Percentiles rank a stretch among this genome's conserved stretches.
These are phyloP conservation scores for Vigna unguiculata DNA, from an alignment of 306 rosid species.

Conservation along the genomic window DNA sequence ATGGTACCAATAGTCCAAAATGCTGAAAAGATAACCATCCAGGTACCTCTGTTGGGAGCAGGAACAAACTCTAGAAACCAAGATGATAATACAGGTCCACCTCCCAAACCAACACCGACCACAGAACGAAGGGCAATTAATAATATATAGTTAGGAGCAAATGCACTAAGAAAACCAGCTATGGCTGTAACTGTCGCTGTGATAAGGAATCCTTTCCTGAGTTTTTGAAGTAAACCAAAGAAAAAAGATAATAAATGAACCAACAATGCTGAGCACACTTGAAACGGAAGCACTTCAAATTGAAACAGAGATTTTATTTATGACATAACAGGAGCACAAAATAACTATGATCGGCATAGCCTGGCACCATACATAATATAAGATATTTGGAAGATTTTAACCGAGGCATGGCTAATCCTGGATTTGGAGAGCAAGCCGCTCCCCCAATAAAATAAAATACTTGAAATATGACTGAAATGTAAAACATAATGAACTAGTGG, in stretches of 20 bases:
- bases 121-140: constrained; percentile 73
- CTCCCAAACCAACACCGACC: constrained; percentile 98
- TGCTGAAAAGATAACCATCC: constrained; percentile 96
- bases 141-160: constrained; percentile 71
- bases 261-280: neutral
- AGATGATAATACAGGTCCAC: constrained; percentile 89
- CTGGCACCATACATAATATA: neutral
- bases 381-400: constrained; percentile 21
- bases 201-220: constrained; percentile 91
- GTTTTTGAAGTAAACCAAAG: constrained; percentile 38
- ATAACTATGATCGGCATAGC: constrained; percentile 13
- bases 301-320: constrained; percentile 32
- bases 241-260: constrained; percentile 30
- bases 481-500: neutral
- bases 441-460: neutral
- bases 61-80: constrained; percentile 98
- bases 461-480: constrained; percentile 6
- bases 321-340: constrained; percentile 2
- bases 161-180: constrained; percentile 88
- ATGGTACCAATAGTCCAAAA: constrained; percentile 97
- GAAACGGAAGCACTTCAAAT: constrained; percentile 6
- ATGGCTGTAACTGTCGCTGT: constrained; percentile 78
- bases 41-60: constrained; percentile 89
- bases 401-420: constrained; percentile 19
- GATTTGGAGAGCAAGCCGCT: constrained; percentile 3